phyloP scores from a whole-genome alignment of 2,329 filamentous ascomycete genomes.

The Penicillium sp. region DNA sequence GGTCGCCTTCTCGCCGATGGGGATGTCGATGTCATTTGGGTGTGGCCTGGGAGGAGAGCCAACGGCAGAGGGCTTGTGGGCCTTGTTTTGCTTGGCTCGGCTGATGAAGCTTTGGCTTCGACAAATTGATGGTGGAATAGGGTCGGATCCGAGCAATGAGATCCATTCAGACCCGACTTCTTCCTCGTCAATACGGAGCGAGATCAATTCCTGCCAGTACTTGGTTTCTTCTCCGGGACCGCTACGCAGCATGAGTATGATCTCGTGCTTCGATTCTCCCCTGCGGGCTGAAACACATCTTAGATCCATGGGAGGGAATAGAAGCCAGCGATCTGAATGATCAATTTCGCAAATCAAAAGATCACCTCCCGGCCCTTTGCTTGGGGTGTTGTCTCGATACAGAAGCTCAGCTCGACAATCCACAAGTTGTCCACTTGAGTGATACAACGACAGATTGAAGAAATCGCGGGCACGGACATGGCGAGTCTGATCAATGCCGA shows the following conservation, averaged over 20 bases:
- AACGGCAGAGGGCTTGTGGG: slow-evolving; percentile 22
- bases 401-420: slow-evolving; percentile 87
- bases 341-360: slow-evolving; percentile 92
- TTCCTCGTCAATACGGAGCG: slow-evolving; percentile 71
- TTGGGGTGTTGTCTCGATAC: slow-evolving; percentile 73
- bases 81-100: slow-evolving; percentile 38
- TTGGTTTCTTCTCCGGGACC: slow-evolving; percentile 53
- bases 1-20: slow-evolving; percentile 58
- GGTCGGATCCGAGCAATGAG: slow-evolving; percentile 69
- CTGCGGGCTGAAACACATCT: slow-evolving; percentile 73
- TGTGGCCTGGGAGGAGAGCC: slow-evolving; percentile 33
- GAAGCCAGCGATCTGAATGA: slow-evolving; percentile 70
- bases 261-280: slow-evolving; percentile 67
- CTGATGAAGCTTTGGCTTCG: slow-evolving; percentile 54
- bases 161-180: slow-evolving; percentile 83
- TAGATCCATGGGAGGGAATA: slow-evolving; percentile 84
- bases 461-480: slow-evolving; percentile 87
- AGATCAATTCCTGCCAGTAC: slow-evolving; percentile 82
- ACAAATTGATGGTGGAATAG: slow-evolving; percentile 59
- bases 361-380: slow-evolving; percentile 69
- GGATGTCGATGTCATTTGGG: slow-evolving; percentile 57
- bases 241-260: slow-evolving; percentile 85
- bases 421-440: slow-evolving; percentile 86
- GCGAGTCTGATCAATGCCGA: slow-evolving; percentile 70
- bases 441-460: slow-evolving; percentile 79